Percentiles rank a stretch among this genome's conserved stretches.
Conservation (phyloP, 805 yeast genomes). For the Metschnikowia reukaufii region DNA sequence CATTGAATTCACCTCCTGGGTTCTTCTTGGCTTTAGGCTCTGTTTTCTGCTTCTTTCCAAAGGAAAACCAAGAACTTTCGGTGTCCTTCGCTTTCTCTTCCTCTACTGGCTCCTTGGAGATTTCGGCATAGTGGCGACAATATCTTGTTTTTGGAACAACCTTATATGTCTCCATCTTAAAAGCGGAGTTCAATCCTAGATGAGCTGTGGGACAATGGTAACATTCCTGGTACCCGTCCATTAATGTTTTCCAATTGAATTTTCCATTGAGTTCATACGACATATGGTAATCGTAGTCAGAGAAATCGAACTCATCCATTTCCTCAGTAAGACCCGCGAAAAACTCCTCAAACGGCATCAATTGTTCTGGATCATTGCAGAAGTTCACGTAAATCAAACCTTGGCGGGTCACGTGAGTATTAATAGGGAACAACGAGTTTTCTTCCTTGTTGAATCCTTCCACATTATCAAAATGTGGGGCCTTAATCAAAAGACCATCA, state of each 20-base stretch:
- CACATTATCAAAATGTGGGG: conserved; percentile 61
- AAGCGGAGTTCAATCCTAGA: conserved; percentile 57
- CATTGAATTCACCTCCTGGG: conserved; percentile 62
- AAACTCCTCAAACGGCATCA: conserved; percentile 52
- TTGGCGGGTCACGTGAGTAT: conserved; percentile 53
- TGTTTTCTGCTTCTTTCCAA: conserved; percentile 35
- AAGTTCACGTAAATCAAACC: conserved; percentile 60
- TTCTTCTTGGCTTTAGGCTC: conserved; percentile 39
- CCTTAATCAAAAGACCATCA: conserved; percentile 59
- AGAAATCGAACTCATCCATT: conserved; percentile 57
- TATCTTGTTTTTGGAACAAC: conserved; percentile 59
- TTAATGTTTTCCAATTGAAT: conserved; percentile 65
- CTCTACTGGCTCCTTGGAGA: conserved; percentile 37
- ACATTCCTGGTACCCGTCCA: conserved; percentile 70
- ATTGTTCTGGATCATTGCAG: conserved; percentile 40
- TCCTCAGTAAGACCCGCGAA: conserved; percentile 51
- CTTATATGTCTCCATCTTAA: conserved; percentile 63
- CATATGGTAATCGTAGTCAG: conserved; percentile 64
- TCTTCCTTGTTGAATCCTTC: conserved; percentile 57
- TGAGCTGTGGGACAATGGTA: conserved; percentile 70
- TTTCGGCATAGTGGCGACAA: conserved; percentile 61
- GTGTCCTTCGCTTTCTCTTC: conserved; percentile 8
- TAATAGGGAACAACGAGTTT: conserved; percentile 55
- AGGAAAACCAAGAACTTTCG: conserved; percentile 53
- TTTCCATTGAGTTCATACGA: conserved; percentile 62